Evolutionary conservation across 202 grass and related monocot genomes (phyloP).

Genomic region (Elaeis oleifera): DNA sequence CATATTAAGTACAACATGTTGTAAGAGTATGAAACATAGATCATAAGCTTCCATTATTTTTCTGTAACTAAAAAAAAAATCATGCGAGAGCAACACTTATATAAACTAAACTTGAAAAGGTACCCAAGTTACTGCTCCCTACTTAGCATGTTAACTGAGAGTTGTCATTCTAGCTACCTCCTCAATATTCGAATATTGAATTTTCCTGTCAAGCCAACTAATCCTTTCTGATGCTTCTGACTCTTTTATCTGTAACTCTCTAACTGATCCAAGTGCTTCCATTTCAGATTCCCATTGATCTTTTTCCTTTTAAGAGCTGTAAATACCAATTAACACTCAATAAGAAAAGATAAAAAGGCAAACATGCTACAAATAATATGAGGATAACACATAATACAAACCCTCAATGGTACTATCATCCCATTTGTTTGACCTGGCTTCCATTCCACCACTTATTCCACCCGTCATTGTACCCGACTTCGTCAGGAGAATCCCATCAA

Average conservation of each 20-base stretch:
- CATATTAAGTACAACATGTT: too few relatives aligned
- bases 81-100: too few relatives aligned
- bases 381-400: constrained; percentile 18
- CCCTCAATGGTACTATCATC: constrained; percentile 80
- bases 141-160: constrained; percentile 11
- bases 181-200: constrained; percentile 84
- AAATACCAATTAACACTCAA: constrained; percentile 29
- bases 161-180: constrained; percentile 40
- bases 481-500: constrained; percentile 92
- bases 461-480: constrained; percentile 98
- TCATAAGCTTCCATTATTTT: too few relatives aligned
- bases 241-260: constrained; percentile 84
- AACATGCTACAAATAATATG: constrained; percentile 8
- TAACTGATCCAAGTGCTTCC: constrained; percentile 64
- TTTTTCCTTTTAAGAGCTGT: constrained; percentile 88
- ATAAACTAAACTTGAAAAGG: too few relatives aligned
- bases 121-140: background rate
- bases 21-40: too few relatives aligned
- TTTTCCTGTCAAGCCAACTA: constrained; percentile 83
- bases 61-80: too few relatives aligned
- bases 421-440: constrained; percentile 99
- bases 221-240: constrained; percentile 86
- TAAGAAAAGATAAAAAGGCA: background rate
- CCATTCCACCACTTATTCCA: constrained; percentile 98
- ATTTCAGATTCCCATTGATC: constrained; percentile 68